Conservation (phyloP, 2,329 filamentous ascomycete genomes). For the Botrytis cinerea region DNA sequence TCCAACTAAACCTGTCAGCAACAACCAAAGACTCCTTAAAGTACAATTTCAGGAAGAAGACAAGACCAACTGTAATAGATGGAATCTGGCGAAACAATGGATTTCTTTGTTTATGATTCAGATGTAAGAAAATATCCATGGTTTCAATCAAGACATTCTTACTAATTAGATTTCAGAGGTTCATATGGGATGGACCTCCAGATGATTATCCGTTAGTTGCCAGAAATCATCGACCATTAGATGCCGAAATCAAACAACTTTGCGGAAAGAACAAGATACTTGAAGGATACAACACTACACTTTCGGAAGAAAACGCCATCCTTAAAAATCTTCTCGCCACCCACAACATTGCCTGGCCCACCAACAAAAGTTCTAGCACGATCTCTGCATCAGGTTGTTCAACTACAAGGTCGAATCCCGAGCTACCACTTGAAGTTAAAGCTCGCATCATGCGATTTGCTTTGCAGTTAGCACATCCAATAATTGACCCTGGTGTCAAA, state of each 20-base stretch:
- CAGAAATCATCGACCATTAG: not conserved
- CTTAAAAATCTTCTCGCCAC: not conserved
- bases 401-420: too few relatives aligned
- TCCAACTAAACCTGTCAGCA: not conserved
- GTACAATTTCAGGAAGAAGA: not conserved
- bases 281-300: not conserved
- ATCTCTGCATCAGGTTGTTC: not conserved
- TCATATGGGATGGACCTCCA: constrained; percentile 8
- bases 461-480: not conserved
- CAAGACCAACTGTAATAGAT: not conserved
- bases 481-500: not conserved
- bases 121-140: not conserved
- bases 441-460: not conserved
- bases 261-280: not conserved
- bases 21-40: not conserved
- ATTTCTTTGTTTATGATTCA: not conserved
- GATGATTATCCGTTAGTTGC: not conserved
- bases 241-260: not conserved
- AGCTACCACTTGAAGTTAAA: not conserved
- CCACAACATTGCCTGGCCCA: not conserved
- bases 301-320: not conserved
- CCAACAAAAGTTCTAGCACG: not conserved
- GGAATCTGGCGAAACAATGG: not conserved
- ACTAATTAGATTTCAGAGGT: not conserved
- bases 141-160: not conserved